Conservation (phyloP, 2,329 filamentous ascomycete species). For the Botryotinia calthae region DNA sequence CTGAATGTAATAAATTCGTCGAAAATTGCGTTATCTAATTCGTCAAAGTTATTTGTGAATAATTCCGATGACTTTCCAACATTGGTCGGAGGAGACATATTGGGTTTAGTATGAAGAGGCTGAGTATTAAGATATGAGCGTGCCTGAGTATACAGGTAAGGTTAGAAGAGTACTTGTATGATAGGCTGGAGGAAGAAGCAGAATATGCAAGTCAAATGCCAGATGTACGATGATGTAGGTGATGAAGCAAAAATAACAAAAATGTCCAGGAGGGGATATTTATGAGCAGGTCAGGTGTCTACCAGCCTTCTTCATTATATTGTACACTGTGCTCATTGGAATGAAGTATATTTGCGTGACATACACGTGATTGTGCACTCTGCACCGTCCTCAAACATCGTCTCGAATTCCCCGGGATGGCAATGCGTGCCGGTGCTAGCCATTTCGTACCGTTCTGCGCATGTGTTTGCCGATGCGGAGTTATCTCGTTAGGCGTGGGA, state of each 20-base stretch:
- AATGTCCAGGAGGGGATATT: constrained; percentile 33
- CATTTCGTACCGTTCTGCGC: constrained; percentile 7
- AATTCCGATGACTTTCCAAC: constrained; percentile 51
- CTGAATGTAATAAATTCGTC: constrained; percentile 61
- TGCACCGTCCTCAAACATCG: constrained; percentile 21
- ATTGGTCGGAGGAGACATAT: constrained; percentile 36
- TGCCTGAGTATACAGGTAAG: constrained; percentile 19
- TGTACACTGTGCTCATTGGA: constrained; percentile 25
- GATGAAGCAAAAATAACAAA: constrained; percentile 30
- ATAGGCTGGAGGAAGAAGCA: constrained; percentile 14
- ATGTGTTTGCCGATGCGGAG: constrained; percentile 8
- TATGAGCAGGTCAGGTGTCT: constrained; percentile 32
- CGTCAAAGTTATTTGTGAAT: constrained; percentile 47
- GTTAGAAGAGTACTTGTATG: constrained; percentile 19
- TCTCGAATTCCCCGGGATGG: constrained; percentile 22
- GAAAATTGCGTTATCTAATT: constrained; percentile 60
- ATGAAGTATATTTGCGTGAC: constrained; percentile 23
- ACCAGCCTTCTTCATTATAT: constrained; percentile 35
- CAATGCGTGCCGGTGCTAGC: constrained; percentile 19
- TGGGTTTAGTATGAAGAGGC: constrained; percentile 16
- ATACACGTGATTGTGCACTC: constrained; percentile 18
- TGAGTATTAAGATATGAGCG: constrained; percentile 19
- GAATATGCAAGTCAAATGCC: constrained; percentile 28
- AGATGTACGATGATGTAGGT: constrained; percentile 27
- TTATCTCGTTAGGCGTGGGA: neutral